Percentiles rank a stretch among this genome's conserved stretches.
Evolutionary conservation across 805 yeast genomes (phyloP).

Genomic region (Spathaspora boniae): DNA sequence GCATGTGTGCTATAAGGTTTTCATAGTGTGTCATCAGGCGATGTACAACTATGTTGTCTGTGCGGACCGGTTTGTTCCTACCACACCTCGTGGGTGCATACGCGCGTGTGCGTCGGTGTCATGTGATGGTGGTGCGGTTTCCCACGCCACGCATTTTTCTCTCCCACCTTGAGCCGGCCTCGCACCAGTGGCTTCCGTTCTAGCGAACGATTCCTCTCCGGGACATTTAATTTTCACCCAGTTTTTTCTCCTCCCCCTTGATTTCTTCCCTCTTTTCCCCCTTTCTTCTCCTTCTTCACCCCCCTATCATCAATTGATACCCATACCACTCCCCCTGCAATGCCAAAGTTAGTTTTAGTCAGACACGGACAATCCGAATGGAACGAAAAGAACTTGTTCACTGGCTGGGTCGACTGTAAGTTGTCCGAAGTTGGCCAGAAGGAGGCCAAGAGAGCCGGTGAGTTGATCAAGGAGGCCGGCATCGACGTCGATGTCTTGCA

Average conservation of each 20-base stretch:
- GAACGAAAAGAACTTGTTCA: constrained; percentile 96
- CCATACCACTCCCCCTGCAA: constrained; percentile 10
- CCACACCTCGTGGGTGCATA: no score
- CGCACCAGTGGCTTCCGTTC: no score
- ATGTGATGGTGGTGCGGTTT: no score
- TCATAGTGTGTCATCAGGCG: no score
- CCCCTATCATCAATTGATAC: constrained; percentile 3
- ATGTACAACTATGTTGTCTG: no score
- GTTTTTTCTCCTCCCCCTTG: neutral
- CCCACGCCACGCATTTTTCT: no score
- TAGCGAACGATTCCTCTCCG: no score
- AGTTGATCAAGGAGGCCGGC: constrained; percentile 80
- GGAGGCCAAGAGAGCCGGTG: constrained; percentile 95
- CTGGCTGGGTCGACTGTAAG: constrained; percentile 97
- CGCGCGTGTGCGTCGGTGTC: no score
- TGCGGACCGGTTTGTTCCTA: no score
- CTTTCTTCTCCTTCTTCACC: neutral
- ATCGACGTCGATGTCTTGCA: constrained; percentile 81
- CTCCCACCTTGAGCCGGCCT: no score
- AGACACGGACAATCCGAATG: constrained; percentile 99
- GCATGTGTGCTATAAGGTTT: no score
- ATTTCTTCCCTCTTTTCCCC: neutral
- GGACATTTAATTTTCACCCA: no score
- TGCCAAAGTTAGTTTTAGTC: constrained; percentile 76
- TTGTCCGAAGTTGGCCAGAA: constrained; percentile 79